phyloP scores from a whole-genome alignment of 2,329 filamentous ascomycete genomes.

The Trichoderma atrobrunneum region DNA sequence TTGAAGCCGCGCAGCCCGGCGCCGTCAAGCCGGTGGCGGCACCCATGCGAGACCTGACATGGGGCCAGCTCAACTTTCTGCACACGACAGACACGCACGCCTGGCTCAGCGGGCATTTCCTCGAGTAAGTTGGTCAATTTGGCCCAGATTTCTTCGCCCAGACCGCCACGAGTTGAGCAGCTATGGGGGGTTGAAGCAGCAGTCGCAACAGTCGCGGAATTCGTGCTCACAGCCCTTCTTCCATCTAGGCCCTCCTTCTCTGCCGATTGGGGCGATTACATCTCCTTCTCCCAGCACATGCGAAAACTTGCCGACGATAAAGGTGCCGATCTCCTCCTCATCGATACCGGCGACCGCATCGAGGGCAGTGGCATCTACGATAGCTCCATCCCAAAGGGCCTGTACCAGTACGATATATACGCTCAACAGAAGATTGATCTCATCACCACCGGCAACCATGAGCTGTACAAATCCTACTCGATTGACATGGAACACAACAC shows the following conservation, averaged over 20 bases:
- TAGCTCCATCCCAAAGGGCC: constrained; percentile 79
- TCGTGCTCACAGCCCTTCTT: neutral
- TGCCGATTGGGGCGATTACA: constrained; percentile 96
- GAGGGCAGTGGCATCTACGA: constrained; percentile 96
- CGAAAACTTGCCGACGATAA: constrained; percentile 72
- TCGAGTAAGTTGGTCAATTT: constrained; percentile 61
- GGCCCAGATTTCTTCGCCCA: neutral
- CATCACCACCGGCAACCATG: constrained; percentile 88
- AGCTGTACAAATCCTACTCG: constrained; percentile 80
- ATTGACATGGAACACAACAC: constrained; percentile 73
- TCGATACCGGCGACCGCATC: constrained; percentile 91
- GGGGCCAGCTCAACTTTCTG: constrained; percentile 96
- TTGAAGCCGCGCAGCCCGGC: constrained; percentile 66
- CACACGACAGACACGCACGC: constrained; percentile 96
- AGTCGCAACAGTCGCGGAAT: neutral
- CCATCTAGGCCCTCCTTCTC: constrained; percentile 73
- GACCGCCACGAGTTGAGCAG: neutral
- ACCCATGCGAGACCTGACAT: constrained; percentile 78
- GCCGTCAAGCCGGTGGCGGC: constrained; percentile 75
- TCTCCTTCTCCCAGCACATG: constrained; percentile 86
- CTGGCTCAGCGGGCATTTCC: constrained; percentile 90
- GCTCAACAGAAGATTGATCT: constrained; percentile 80
- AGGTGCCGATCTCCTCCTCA: constrained; percentile 81
- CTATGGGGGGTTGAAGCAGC: neutral
- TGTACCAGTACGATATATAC: constrained; percentile 85